Evolutionary conservation across 1,139 yeast genomes (phyloP).

Genomic region (Torulaspora pretoriensis): DNA sequence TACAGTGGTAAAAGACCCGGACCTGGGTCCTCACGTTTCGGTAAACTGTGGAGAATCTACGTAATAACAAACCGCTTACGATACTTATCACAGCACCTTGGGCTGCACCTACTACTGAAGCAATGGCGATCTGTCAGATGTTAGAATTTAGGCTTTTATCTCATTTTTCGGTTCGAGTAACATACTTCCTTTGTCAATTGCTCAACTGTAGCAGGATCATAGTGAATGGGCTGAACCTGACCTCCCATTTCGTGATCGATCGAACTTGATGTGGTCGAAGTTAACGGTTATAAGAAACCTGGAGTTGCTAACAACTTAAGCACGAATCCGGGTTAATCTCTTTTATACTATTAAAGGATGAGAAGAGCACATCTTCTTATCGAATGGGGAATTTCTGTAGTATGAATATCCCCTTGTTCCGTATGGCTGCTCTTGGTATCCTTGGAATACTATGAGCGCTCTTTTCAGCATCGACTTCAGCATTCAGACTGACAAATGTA

Average conservation of each 20-base stretch:
- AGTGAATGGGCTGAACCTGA: constrained; percentile 36
- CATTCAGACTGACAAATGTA: too few species aligned
- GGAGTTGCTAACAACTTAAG: too few species aligned
- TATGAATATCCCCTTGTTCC: too few species aligned
- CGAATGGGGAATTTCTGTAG: too few species aligned
- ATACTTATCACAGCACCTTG: constrained; percentile 40
- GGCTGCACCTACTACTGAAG: constrained; percentile 39
- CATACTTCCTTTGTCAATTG: constrained; percentile 34
- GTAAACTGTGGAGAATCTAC: constrained; percentile 36
- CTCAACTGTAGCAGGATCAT: constrained; percentile 36
- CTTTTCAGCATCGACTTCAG: too few species aligned
- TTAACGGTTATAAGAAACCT: neutral
- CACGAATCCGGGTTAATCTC: too few species aligned
- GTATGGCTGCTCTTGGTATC: too few species aligned
- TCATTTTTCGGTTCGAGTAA: neutral
- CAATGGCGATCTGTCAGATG: constrained; percentile 30
- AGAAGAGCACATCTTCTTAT: too few species aligned
- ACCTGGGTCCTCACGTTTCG: constrained; percentile 39
- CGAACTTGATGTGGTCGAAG: neutral
- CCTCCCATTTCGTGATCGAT: constrained; percentile 20
- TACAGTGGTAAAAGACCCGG: constrained; percentile 39
- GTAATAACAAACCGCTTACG: constrained; percentile 34
- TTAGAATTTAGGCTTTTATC: neutral
- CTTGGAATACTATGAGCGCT: too few species aligned
- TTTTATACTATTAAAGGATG: too few species aligned